Conservation (phyloP, 768 basidiomycete genomes). For the Mycena albidolilacea region DNA sequence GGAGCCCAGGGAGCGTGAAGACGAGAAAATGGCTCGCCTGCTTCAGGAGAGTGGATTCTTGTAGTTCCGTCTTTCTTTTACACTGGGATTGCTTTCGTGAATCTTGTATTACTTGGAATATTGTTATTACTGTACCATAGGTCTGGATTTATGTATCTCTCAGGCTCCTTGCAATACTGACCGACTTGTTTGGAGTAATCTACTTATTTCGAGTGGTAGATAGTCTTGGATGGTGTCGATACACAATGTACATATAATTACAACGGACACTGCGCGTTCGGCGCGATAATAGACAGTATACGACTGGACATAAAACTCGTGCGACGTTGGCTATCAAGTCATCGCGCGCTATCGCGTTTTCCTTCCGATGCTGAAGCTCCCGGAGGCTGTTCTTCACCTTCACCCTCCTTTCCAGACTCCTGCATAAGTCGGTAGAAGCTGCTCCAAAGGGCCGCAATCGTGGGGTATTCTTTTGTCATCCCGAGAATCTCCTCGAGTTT, state of each 20-base stretch:
- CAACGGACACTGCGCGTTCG: too few relatives aligned
- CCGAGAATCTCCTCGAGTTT: constrained; percentile 94
- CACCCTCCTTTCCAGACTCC: constrained; percentile 56
- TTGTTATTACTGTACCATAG: constrained; percentile 33
- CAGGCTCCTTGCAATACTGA: neutral
- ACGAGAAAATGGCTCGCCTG: constrained; percentile 95
- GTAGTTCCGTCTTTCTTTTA: constrained; percentile 50
- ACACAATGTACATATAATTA: too few relatives aligned
- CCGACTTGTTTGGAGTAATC: neutral
- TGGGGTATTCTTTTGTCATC: constrained; percentile 94
- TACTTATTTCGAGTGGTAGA: neutral
- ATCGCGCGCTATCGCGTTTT: neutral
- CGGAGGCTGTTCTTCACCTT: constrained; percentile 50
- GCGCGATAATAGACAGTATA: too few relatives aligned
- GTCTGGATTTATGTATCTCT: constrained; percentile 35
- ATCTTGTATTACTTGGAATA: constrained; percentile 35
- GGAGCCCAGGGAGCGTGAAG: constrained; percentile 95
- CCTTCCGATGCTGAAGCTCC: constrained; percentile 39
- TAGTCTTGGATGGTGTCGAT: too few relatives aligned
- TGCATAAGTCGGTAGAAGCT: constrained; percentile 86
- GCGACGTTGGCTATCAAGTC: neutral
- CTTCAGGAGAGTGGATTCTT: constrained; percentile 92
- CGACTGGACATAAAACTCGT: too few relatives aligned
- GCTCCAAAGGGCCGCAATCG: constrained; percentile 88
- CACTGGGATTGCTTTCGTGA: constrained; percentile 16